Base-by-base conservation (phyloP, 2,329 filamentous ascomycete genomes). In the Pyrenochaeta sp. region DNA sequence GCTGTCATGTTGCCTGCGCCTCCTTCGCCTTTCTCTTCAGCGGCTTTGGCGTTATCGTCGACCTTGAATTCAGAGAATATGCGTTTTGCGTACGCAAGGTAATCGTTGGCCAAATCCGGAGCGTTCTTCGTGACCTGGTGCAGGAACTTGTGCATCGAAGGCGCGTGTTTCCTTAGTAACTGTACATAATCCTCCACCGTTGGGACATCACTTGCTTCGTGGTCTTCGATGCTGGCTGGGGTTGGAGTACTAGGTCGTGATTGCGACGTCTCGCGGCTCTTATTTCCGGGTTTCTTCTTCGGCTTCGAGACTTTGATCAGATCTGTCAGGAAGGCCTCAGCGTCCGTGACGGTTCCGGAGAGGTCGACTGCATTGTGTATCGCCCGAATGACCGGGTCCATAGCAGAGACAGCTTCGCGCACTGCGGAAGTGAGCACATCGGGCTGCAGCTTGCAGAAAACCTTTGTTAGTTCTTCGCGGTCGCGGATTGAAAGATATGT, bases 361-460 rank as follows among this genome's bases (percentile, higher is more conserved):
- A 94, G 82, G 68, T 93, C 89, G 25, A 93, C 84, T 2, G 85
- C 85, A 52, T 90, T 85, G 72, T 94, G 91, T 6, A 93, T 81
- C 2, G 83, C 80, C 24, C 91, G 84, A 54, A 95, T 91, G 58
- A 93, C 87, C 0, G 90, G 90, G 51, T 93, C 91, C 64, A 91
- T 91, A 1, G 89, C 88, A 0, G 83, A 80, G 5, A 93, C 85
- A 0, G 83, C 76, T 56, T 92, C 89, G 30, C 85, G 84, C 47
- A 93, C 79, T 0, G 86, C 83, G 8, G 86, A 83, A 0, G 91
- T 93, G n/a, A 93, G 82, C 9, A 90, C 82, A 66, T 94, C 91
- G 0, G 91, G 91, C 25, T 83, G 86, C 45, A 86, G 83, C 13
- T 86, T 85, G 75, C 91, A 94, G 13, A 93, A 78, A 0, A 87